These are phyloP conservation scores for Amoebophrya sp. DNA, from an alignment of 169 alveolate species.

Conservation along the genomic window DNA sequence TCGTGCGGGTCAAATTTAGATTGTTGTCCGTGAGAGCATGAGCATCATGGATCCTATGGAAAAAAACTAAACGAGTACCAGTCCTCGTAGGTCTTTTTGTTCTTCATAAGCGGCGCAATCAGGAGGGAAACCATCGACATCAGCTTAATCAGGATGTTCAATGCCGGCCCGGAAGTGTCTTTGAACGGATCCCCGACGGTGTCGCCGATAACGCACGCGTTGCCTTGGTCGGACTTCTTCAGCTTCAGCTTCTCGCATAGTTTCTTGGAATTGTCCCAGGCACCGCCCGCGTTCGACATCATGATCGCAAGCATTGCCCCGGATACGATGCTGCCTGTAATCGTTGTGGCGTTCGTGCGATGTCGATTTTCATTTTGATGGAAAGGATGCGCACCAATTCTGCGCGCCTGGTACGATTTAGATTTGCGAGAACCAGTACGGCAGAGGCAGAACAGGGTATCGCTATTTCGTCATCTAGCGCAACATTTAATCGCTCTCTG, in stretches of 20 bases:
- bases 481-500: too few species aligned
- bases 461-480: too few species aligned
- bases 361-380: too few species aligned
- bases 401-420: too few species aligned
- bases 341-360: too few species aligned
- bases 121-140: constrained; percentile 52
- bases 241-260: constrained; percentile 45
- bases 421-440: too few species aligned
- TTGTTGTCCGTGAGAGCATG: neutral
- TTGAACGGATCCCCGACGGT: constrained; percentile 78
- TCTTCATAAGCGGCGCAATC: neutral
- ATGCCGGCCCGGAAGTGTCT: constrained; percentile 72
- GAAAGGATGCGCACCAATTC: too few species aligned
- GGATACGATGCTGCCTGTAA: constrained; percentile 33
- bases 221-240: constrained; percentile 40
- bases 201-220: constrained; percentile 60
- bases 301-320: constrained; percentile 58
- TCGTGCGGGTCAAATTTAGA: neutral
- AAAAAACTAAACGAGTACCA: too few species aligned
- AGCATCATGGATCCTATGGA: neutral
- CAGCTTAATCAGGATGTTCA: constrained; percentile 50
- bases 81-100: neutral
- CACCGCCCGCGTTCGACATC: constrained; percentile 56
- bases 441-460: too few species aligned
- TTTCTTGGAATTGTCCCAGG: constrained; percentile 66